Evolutionary conservation across 2,329 filamentous ascomycete genomes (phyloP).

Genomic region (Neofusicoccum umdonicola): DNA sequence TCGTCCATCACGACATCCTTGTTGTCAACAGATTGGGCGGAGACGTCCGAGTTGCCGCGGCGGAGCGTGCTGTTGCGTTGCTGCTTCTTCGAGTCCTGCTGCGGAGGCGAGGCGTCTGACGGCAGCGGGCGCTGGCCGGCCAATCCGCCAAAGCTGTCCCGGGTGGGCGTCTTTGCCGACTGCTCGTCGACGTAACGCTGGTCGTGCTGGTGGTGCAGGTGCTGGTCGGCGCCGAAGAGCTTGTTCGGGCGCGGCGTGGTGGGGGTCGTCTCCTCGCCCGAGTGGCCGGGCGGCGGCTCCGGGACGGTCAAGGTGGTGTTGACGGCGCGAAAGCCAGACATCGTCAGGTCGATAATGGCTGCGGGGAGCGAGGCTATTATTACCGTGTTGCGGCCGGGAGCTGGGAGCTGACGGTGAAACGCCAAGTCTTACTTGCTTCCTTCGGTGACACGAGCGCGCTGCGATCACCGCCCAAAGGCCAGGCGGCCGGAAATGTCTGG

Average conservation of each 20-base stretch:
- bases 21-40: constrained; percentile 59
- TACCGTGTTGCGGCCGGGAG: constrained; percentile 13
- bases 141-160: constrained; percentile 50
- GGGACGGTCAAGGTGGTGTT: constrained; percentile 53
- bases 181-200: constrained; percentile 34
- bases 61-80: constrained; percentile 6
- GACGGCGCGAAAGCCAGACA: constrained; percentile 61
- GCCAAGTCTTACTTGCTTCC: constrained; percentile 19
- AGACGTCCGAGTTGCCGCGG: constrained; percentile 13
- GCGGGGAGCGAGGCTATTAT: constrained; percentile 18
- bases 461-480: constrained; percentile 18
- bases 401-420: constrained; percentile 20
- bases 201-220: constrained; percentile 29
- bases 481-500: constrained; percentile 17
- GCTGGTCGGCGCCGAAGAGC: constrained; percentile 41
- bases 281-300: constrained; percentile 42
- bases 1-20: constrained; percentile 76
- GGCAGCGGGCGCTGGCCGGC: constrained; percentile 48
- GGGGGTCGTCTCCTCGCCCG: constrained; percentile 55
- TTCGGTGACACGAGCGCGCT: constrained; percentile 18
- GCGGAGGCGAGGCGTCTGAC: constrained; percentile 42
- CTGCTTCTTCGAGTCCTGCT: constrained; percentile 51
- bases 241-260: constrained; percentile 52
- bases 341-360: constrained; percentile 26
- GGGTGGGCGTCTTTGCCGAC: constrained; percentile 62